These are phyloP conservation scores for Fonticula alba DNA, from an alignment of 78 protist species.

Conservation along the genomic window DNA sequence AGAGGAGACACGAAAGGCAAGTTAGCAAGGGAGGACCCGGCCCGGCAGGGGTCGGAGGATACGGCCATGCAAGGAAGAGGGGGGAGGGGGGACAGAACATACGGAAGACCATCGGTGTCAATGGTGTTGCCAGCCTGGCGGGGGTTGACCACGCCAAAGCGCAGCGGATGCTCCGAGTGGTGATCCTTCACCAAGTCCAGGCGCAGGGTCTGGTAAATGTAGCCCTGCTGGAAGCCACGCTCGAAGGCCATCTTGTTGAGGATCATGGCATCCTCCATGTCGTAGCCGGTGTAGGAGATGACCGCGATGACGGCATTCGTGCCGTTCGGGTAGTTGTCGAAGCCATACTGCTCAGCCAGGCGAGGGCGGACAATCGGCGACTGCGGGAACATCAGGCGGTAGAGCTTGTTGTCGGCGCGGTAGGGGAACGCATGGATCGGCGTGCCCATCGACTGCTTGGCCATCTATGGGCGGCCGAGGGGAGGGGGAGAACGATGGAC, in stretches of 20 bases:
- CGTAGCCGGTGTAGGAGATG: constrained; percentile 91
- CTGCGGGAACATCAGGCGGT: constrained; percentile 66
- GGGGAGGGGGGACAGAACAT: no score
- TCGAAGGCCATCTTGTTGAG: constrained; percentile 79
- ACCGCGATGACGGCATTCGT: constrained; percentile 91
- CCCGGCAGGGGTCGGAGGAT: no score
- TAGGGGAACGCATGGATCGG: constrained; percentile 45
- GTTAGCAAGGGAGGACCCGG: no score
- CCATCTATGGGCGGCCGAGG: constrained; percentile 61
- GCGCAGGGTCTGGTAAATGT: constrained; percentile 38
- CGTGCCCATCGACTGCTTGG: constrained; percentile 92
- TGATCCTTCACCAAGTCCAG: constrained; percentile 25
- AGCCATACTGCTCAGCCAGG: constrained; percentile 22
- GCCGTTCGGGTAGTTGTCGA: constrained; percentile 88
- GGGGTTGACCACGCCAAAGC: neutral
- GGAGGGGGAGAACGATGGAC: neutral
- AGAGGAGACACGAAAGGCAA: neutral
- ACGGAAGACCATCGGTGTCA: constrained; percentile 52
- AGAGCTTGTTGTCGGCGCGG: constrained; percentile 87
- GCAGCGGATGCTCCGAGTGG: neutral
- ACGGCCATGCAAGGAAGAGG: no score
- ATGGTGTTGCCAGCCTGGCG: neutral
- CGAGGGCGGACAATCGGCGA: constrained; percentile 20
- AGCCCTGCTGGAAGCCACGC: constrained; percentile 83
- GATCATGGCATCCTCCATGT: constrained; percentile 68